Evolutionary conservation across 306 rosid genomes (phyloP), one percentile per base, ranked within the genome.

Genomic region (Fragaria nilgerrensis): DNA sequence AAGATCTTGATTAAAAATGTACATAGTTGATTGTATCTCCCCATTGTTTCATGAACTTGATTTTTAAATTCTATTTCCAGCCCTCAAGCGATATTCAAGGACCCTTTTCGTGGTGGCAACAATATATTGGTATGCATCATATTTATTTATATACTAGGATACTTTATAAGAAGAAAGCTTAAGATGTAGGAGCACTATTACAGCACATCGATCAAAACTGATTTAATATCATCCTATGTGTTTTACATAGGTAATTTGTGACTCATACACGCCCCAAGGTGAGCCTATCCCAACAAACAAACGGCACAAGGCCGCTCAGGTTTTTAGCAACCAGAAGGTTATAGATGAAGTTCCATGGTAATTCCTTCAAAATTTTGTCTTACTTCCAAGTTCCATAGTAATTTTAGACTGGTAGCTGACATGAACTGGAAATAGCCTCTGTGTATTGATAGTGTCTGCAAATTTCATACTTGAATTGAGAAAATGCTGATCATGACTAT

Each of bases 71-170:
- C 56, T 45, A 72, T 76, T 39, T 53, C 72, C 85, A 96, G 99
- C 78, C 99, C 99, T 84, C 97, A 96, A 79, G 98, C 97, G 76
- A 88, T 93, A 81, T 96, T 91, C 78, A 96, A 83, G 86, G 99
- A 96, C 65, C 99, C 99, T 74, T 96, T 96, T 77, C 99, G 99
- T 6, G 98, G 99, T 22, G 98, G 99, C 9, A 96, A 96, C 89
- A 89, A 96, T 68, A 93, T 96, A 83, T 88, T 96, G 98, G 99
- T 96, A 86, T 76, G 93, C 67, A 53, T 73, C 73, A 61, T 70
- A 71, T 48, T 56, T 61, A 52, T 81, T 76, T 65, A 75, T 65
- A 9, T 59, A 62, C 20, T 8, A 47, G 2, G 4, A 14, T 50
- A 7, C 43, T 29, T 3, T 49, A 27, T 69, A 69, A 15, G 9